A percentile compares a stretch with the other conserved stretches of the same genome.
Conservation (phyloP, 441 rosid species). For the Eugenia klotzschiana region DNA sequence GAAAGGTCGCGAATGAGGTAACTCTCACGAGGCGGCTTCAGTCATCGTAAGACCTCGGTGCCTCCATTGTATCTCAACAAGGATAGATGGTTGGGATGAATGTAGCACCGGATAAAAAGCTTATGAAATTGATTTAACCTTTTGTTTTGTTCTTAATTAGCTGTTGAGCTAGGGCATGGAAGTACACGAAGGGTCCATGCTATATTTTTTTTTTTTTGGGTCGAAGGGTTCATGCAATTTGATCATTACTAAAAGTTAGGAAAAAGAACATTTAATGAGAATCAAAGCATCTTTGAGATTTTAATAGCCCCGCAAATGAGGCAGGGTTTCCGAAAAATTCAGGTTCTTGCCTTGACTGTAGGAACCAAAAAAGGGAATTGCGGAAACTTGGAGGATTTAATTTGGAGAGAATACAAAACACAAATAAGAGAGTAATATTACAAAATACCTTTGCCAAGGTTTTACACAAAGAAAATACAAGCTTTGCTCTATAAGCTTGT, state of each 20-base stretch:
- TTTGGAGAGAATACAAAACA: too few relatives aligned
- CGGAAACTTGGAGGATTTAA: too few relatives aligned
- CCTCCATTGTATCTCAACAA: neutral
- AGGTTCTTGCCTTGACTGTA: too few relatives aligned
- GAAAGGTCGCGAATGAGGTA: neutral
- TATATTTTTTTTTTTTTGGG: too few relatives aligned
- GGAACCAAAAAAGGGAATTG: too few relatives aligned
- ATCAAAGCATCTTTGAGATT: neutral
- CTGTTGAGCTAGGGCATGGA: neutral
- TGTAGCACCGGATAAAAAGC: neutral
- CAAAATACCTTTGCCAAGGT: too few relatives aligned
- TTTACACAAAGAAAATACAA: too few relatives aligned
- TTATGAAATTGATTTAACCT: neutral
- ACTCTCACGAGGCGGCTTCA: neutral
- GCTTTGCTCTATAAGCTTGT: too few relatives aligned
- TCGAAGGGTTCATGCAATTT: neutral
- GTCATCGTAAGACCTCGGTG: neutral
- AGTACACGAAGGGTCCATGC: neutral
- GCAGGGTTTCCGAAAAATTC: neutral
- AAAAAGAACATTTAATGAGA: neutral
- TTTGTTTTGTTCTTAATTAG: neutral
- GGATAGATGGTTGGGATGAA: neutral
- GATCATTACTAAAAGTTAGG: neutral
- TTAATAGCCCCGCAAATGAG: neutral
- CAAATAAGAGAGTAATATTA: too few relatives aligned